Evolutionary conservation across 2,329 filamentous ascomycete species (phyloP), one percentile per base, ranked within the genome.

Genomic region (Allantophomopsis cytisporea): DNA sequence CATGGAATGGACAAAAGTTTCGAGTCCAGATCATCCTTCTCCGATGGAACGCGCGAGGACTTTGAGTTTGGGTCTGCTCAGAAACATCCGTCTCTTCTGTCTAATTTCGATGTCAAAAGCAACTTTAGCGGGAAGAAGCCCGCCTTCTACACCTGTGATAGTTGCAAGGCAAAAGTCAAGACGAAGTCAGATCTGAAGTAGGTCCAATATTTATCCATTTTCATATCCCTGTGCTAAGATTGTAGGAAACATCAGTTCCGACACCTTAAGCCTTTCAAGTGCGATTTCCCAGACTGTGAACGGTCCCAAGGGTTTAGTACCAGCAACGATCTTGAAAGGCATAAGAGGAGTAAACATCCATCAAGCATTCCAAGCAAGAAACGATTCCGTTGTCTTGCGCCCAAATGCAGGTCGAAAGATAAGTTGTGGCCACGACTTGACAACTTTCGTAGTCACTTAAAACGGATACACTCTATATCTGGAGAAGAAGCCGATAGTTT

Each of bases 371-470:
- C 58, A 42, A 54, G 51, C 18, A 63, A 2, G 66, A 69, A 69
- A 43, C 64, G 64, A 31, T 84, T 70, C 46, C 69, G 66, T 41
- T 91, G 83, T 53, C 66, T 65, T 38, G 61, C 71, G 5, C 58
- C 59, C 6, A 51, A 61, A 16, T 86, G 81, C 50, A 64, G 61
- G 17, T 70, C 64, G 17, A 77, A 66, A 44, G 63, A 63, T 1
- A 94, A 93, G 55, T 61, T 69, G 30, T 94, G 84, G 84, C 80
- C 82, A 1, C 73, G 88, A 16, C 65, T 79, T 38, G 88, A 95
- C 57, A 95, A 95, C 52, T 94, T 94, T 56, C 79, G 79, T 44
- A 76, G 80, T 30, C 88, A 95, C 54, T 67, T 94, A 35, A 65
- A 62, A 37, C 72, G 80, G 10, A 75, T 84, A 50, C 87, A 94